These are phyloP conservation scores for Ceratocystis variospora DNA, from an alignment of 2,329 filamentous ascomycete genomes.

Conservation along the genomic window DNA sequence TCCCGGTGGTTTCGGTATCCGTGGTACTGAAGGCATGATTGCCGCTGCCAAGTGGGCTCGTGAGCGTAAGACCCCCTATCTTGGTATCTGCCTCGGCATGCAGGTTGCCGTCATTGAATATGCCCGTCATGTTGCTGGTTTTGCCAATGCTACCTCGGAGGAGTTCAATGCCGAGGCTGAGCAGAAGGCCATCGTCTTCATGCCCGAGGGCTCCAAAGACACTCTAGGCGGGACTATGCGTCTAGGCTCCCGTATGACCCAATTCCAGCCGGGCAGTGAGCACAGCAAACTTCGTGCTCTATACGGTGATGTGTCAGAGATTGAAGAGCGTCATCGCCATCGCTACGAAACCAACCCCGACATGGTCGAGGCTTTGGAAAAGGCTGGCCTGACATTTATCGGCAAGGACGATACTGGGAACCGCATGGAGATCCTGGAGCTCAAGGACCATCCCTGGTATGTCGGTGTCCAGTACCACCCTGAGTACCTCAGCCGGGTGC, in stretches of 20 bases:
- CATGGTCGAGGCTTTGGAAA: slow-evolving; percentile 53
- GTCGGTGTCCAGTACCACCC: slow-evolving; percentile 80
- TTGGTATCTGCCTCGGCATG: slow-evolving; percentile 86
- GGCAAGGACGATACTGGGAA: slow-evolving; percentile 67
- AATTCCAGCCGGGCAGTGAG: slow-evolving; percentile 62
- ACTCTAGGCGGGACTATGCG: slow-evolving; percentile 72
- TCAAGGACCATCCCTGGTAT: slow-evolving; percentile 72
- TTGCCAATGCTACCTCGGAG: slow-evolving; percentile 42
- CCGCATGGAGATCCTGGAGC: slow-evolving; percentile 71
- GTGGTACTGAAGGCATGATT: slow-evolving; percentile 86
- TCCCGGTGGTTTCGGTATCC: slow-evolving; percentile 64
- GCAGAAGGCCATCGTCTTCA: slow-evolving; percentile 68
- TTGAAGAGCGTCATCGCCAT: slow-evolving; percentile 70
- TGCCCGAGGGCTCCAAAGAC: slow-evolving; percentile 56
- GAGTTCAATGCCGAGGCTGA: slow-evolving; percentile 43
- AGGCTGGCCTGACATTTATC: slow-evolving; percentile 58
- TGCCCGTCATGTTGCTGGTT: slow-evolving; percentile 59
- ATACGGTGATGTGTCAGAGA: slow-evolving; percentile 46
- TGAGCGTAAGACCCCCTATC: slow-evolving; percentile 63
- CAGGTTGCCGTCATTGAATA: slow-evolving; percentile 87
- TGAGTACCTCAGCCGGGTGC: slow-evolving; percentile 65
- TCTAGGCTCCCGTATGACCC: slow-evolving; percentile 57
- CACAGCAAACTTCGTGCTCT: slow-evolving; percentile 66
- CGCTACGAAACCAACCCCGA: slow-evolving; percentile 83
- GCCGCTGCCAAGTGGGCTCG: slow-evolving; percentile 75